A percentile compares a stretch with the other conserved stretches of the same genome.
Conservation (phyloP, 2,329 filamentous ascomycete genomes). For the Diaporthe australafricana region DNA sequence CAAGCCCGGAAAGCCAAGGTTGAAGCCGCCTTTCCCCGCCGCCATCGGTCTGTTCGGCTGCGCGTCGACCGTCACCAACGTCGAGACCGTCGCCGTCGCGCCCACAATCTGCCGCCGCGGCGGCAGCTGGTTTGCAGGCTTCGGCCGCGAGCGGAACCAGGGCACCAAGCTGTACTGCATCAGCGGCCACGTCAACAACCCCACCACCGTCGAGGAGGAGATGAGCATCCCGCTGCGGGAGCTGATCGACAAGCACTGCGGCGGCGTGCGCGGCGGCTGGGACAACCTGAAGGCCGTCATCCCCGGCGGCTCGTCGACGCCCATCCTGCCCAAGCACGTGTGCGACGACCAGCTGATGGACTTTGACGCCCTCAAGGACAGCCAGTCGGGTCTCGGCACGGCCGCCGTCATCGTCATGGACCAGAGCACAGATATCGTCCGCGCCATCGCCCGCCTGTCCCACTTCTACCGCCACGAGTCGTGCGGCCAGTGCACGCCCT, state of each 20-base stretch:
- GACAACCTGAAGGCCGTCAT: conserved; percentile 97
- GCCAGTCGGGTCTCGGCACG: conserved; percentile 95
- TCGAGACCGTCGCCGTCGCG: conserved; percentile 95
- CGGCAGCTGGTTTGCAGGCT: conserved; percentile 90
- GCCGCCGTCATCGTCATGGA: conserved; percentile 99
- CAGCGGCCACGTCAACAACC: conserved; percentile 98
- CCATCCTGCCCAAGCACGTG: conserved; percentile 88
- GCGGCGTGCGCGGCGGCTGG: conserved; percentile 96
- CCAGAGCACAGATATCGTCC: conserved; percentile 95
- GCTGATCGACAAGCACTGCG: conserved; percentile 98
- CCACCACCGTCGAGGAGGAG: conserved; percentile 97
- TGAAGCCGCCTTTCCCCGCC: conserved; percentile 98
- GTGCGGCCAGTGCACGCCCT: conserved; percentile 99
- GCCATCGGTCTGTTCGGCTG: conserved; percentile 98
- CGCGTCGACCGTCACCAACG: conserved; percentile 97
- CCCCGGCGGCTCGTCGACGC: conserved; percentile 95
- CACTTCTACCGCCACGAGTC: conserved; percentile 99
- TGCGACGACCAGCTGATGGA: conserved; percentile 99
- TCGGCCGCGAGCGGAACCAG: conserved; percentile 95
- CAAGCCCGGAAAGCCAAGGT: conserved; percentile 96
- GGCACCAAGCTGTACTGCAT: conserved; percentile 99
- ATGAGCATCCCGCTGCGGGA: conserved; percentile 98
- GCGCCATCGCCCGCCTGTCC: conserved; percentile 90
- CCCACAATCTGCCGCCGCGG: conserved; percentile 96
- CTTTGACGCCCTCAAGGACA: conserved; percentile 98